Base-by-base conservation (phyloP, 345 rosid genomes). In the Populus davidiana region DNA sequence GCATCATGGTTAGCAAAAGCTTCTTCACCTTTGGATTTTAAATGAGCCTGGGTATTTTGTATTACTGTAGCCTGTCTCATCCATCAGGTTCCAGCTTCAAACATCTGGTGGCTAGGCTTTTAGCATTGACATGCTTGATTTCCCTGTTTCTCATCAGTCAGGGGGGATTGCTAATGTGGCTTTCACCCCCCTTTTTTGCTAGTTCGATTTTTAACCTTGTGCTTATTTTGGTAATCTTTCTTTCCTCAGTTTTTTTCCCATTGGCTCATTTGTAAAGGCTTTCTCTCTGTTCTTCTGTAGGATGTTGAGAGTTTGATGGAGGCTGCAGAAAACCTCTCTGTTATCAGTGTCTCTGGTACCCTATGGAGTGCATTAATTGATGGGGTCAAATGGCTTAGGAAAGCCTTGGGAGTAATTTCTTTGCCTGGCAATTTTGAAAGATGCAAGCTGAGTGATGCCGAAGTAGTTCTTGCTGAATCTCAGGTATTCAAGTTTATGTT, bases 341-440 rank as follows among this genome's bases (percentile, higher is more conserved):
- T 56, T 13, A 17, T 76, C 23, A 12, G 65, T 78, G 65, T 69
- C 44, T 75, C 86, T 11, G 43, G 84, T 71, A 64, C 68, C 69
- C 38, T 92, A 39, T 84, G 79, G 79, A 75, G 82, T 78, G 77
- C 83, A 21, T 77, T 92, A 78, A 68, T 74, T 77, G 62, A 70
- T 52, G 91, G 87, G 47, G 79, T 85, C 38, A 85, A 79, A 83
- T 90, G 94, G 97, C 87, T 92, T 69, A 79, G 79, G 72, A 86
- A 82, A 70, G 91, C 88, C 70, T 82, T 85, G 41, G 81, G 74
- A 52, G 80, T 81, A 71, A 79, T 89, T 78, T 82, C 77, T 67
- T 65, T 78, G 39, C 85, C 82, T 16, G 36, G 72, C 33, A 74
- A 84, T 78, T 70, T 62, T 82, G 83, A 77, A 83, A 81, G 79